Evolutionary conservation across 768 basidiomycete species (phyloP).

Genomic region (Hygrocybe coccinea): DNA sequence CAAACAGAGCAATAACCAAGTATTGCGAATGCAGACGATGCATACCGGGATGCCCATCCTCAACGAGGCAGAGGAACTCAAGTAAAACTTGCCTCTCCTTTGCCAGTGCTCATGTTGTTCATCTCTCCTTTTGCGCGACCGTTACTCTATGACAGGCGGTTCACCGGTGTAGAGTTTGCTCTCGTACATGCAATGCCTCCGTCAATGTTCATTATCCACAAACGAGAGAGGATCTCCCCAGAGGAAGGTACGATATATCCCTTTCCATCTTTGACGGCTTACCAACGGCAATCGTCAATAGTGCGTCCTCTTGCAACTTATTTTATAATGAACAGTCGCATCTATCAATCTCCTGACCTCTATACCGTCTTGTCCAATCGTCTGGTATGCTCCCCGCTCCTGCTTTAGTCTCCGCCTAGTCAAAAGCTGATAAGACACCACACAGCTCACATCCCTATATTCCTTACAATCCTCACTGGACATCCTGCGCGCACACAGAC

Average conservation of each 20-base stretch:
- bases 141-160: constrained; percentile 59
- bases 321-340: constrained; percentile 84
- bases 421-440: background rate
- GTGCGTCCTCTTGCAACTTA: constrained; percentile 77
- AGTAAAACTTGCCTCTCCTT: constrained; percentile 39
- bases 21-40: constrained; percentile 89
- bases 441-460: constrained; percentile 62
- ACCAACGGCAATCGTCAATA: constrained; percentile 28
- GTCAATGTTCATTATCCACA: constrained; percentile 83
- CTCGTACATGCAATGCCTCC: constrained; percentile 78
- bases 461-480: constrained; percentile 75
- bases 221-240: constrained; percentile 77
- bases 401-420: background rate
- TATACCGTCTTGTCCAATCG: constrained; percentile 82
- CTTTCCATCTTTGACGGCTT: too few relatives aligned
- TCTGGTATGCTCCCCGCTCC: constrained; percentile 46
- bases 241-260: constrained; percentile 63
- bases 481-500: constrained; percentile 64
- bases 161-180: constrained; percentile 83
- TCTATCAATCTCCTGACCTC: constrained; percentile 83
- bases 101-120: background rate
- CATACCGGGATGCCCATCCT: constrained; percentile 71
- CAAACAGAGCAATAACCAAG: constrained; percentile 89
- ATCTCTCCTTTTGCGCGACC: background rate
- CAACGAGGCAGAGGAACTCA: constrained; percentile 84